These are phyloP conservation scores for Colletotrichum agaves DNA, from an alignment of 2,329 filamentous ascomycete species.

Conservation along the genomic window DNA sequence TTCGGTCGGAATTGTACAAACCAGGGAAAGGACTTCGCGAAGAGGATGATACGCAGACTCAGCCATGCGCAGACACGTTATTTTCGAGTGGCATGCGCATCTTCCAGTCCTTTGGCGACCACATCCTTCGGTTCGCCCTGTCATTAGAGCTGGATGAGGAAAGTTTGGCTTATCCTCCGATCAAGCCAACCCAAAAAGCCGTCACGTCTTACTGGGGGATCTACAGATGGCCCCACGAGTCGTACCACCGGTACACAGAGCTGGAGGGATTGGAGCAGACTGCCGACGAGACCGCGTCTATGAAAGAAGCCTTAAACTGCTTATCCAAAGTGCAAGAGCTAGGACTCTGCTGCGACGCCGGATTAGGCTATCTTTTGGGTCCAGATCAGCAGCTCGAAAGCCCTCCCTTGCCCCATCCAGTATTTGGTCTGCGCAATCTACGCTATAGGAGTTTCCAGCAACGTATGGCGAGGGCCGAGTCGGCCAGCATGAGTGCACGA, in stretches of 20 bases:
- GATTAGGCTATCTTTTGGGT: conserved; percentile 73
- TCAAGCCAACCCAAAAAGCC: conserved; percentile 65
- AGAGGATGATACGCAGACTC: conserved; percentile 8
- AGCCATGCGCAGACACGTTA: conserved; percentile 40
- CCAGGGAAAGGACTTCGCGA: conserved; percentile 26
- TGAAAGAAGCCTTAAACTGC: conserved; percentile 69
- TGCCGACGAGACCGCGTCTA: conserved; percentile 70
- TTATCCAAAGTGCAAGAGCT: conserved; percentile 68
- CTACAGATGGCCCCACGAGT: conserved; percentile 71
- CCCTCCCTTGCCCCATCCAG: conserved; percentile 47
- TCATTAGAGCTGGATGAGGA: conserved; percentile 74
- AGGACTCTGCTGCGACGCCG: conserved; percentile 74
- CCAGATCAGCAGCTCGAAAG: conserved; percentile 65
- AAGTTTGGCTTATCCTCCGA: conserved; percentile 59
- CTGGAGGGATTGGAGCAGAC: conserved; percentile 70
- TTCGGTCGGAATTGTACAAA: conserved; percentile 71
- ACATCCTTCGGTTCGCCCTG: conserved; percentile 73
- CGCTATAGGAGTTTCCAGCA: conserved; percentile 34
- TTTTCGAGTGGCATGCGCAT: conserved; percentile 66
- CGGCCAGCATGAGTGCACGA: conserved; percentile 38
- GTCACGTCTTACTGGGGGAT: conserved; percentile 70
- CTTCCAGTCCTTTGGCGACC: conserved; percentile 68
- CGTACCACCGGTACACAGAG: conserved; percentile 68
- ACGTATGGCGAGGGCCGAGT: conserved; percentile 8
- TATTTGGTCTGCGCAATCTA: conserved; percentile 45